Evolutionary conservation across 1,284 basidiomycete species (phyloP), one percentile per base, ranked within the genome.

Genomic region (Ganoderma meredithae): DNA sequence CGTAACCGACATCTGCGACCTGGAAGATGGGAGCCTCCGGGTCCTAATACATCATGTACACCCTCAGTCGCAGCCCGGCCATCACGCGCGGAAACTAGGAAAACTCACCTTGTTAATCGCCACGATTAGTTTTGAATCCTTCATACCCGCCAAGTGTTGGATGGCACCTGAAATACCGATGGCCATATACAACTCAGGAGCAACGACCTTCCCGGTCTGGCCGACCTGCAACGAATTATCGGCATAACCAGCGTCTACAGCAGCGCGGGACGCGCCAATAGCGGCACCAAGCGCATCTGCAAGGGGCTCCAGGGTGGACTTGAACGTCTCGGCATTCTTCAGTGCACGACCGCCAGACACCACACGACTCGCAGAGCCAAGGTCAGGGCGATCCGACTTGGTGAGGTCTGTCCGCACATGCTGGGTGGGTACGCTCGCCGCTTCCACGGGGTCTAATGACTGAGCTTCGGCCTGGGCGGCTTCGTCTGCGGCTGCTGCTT

Each of bases 141-240:
- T 99, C 98, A 99, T 99, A 40, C 98, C 98, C 36, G 98, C 98
- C 71, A 99, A 85, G 84, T 99, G 98, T 83, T 99, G 98, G 76
- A 99, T 99, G 27, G 96, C 98, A 56, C 98, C 98, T 39, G 95
- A 98, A 76, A 99, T 99, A 71, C 98, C 98, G 61, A 99, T 81
- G 17, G 98, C 98, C 78, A 99, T 88, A 82, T 99, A 99, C 67
- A 99, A 84, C 80, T 98, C 95, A 0, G 97, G 97, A 6, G 95
- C 95, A 56, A 97, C 95, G 49, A 96, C 91, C 83, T 99, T 99
- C 69, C 98, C 98, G 0, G 98, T 99, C 85, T 99, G 98, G 44
- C 98, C 98, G 39, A 99, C 98, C 84, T 99, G 98, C 67, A 99
- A 81, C 8, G 95, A 97, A 82, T 99, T 99, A 82, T 99, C 98